phyloP scores from a whole-genome alignment of 129 eudicot genomes.

The Scalesia atractyloides region DNA sequence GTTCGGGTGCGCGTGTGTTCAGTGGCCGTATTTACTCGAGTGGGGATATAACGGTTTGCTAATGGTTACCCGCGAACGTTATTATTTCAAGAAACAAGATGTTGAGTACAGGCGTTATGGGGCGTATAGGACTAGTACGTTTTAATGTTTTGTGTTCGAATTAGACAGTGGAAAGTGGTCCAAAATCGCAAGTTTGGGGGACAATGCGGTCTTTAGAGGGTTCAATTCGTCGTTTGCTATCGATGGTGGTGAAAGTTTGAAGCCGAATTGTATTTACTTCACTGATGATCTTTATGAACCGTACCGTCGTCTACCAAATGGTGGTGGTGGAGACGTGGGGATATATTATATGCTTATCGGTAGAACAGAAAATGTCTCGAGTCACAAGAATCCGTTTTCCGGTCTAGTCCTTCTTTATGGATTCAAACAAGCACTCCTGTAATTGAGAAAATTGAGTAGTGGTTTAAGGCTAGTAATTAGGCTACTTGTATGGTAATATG shows the following conservation, averaged over 20 bases:
- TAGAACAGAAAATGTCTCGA: conserved; percentile 7
- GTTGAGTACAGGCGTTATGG: conserved; percentile 17
- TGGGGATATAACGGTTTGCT: conserved; percentile 27
- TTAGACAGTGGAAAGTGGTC: conserved; percentile 30
- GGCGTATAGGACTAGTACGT: conserved; percentile 22
- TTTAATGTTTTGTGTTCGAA: conserved; percentile 18
- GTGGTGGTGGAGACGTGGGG: conserved; percentile 35
- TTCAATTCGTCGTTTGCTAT: conserved; percentile 27
- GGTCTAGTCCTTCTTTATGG: conserved; percentile 31
- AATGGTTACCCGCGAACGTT: conserved; percentile 27
- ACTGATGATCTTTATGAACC: conserved; percentile 38
- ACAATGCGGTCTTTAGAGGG: conserved; percentile 25
- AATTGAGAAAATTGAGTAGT: not conserved
- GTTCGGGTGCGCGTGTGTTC: not conserved
- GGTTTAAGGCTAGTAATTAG: not conserved
- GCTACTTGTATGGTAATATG: not conserved
- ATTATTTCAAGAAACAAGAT: conserved; percentile 6
- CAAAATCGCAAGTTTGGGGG: conserved; percentile 14
- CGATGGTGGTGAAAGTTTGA: conserved; percentile 15
- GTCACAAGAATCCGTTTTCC: conserved; percentile 12
- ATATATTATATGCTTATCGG: conserved; percentile 25
- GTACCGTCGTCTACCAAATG: conserved; percentile 17
- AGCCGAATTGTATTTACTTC: conserved; percentile 26
- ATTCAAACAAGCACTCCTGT: conserved; percentile 11
- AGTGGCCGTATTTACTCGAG: conserved; percentile 21